These are phyloP conservation scores for Neoboletus brunneissimus DNA, from an alignment of 768 basidiomycete species.

Conservation along the genomic window DNA sequence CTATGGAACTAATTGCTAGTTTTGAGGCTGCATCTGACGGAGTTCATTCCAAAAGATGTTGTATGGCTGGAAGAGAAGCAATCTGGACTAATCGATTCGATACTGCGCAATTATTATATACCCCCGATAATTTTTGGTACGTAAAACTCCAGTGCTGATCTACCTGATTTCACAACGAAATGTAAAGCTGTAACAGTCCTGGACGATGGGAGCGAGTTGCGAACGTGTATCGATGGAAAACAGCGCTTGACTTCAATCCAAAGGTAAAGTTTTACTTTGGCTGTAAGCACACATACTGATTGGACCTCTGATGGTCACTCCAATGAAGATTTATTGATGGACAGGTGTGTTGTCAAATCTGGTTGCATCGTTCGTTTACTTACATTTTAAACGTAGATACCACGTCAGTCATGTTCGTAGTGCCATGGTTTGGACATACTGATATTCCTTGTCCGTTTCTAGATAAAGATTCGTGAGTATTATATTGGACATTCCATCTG, in stretches of 20 bases:
- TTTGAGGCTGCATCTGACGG: background rate
- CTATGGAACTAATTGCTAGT: background rate
- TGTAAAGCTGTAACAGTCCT: slow-evolving; percentile 37
- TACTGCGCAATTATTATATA: slow-evolving; percentile 62
- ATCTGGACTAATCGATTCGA: slow-evolving; percentile 58
- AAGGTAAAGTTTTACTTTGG: slow-evolving; percentile 36
- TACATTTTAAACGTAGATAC: slow-evolving; percentile 34
- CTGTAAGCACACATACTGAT: background rate
- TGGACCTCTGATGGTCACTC: background rate
- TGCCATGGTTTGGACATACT: slow-evolving; percentile 4
- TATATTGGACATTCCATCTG: background rate
- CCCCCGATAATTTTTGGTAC: slow-evolving; percentile 67
- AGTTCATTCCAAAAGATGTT: slow-evolving; percentile 40
- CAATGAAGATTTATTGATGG: slow-evolving; percentile 51
- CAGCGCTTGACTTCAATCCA: slow-evolving; percentile 66
- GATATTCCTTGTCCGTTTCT: background rate
- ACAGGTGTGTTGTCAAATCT: slow-evolving; percentile 39
- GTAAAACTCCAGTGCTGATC: slow-evolving; percentile 8
- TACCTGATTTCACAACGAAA: background rate
- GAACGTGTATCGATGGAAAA: slow-evolving; percentile 70
- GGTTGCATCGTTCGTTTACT: background rate
- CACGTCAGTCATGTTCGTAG: slow-evolving; percentile 33
- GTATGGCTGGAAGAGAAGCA: slow-evolving; percentile 68
- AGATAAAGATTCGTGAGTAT: slow-evolving; percentile 43
- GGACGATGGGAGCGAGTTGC: slow-evolving; percentile 42